Percentiles rank a stretch among this genome's conserved stretches.
phyloP scores from a whole-genome alignment of 805 yeast species.

The Huiozyma sinensis region DNA sequence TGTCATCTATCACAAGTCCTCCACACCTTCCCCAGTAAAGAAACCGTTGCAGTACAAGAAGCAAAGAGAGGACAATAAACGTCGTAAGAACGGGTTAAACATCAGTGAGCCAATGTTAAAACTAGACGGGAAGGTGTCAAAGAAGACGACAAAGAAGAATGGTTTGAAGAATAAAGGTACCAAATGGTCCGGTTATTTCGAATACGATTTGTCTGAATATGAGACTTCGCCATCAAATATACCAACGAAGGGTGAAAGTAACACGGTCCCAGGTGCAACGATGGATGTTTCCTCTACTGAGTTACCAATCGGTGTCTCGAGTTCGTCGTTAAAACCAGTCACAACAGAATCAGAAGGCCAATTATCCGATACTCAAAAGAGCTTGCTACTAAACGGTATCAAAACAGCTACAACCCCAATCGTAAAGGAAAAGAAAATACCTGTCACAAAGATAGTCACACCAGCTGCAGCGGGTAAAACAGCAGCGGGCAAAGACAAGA shows the following conservation, averaged over 20 bases:
- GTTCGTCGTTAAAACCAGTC: no score
- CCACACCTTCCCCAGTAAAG: conserved; percentile 20
- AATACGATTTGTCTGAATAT: conserved; percentile 19
- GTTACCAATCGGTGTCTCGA: no score
- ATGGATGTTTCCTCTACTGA: no score
- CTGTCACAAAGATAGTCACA: background rate
- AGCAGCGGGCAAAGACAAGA: background rate
- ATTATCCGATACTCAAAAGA: conserved; percentile 10
- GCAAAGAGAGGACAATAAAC: background rate
- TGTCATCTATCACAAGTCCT: conserved; percentile 8
- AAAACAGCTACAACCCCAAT: background rate
- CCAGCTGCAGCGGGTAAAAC: background rate
- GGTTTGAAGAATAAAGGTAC: conserved; percentile 7
- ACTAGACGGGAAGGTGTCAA: background rate
- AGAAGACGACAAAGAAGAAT: background rate
- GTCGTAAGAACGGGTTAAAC: background rate
- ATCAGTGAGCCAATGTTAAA: background rate
- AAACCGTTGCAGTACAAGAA: background rate
- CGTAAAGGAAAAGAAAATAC: background rate
- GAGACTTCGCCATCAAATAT: conserved; percentile 7
- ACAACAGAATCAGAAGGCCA: no score
- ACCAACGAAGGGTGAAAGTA: background rate
- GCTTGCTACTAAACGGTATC: conserved; percentile 9
- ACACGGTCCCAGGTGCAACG: no score
- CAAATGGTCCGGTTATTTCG: conserved; percentile 23